A percentile compares a stretch with the other conserved stretches of the same genome.
phyloP scores from a whole-genome alignment of 225 moss, liverwort and hornwort species.

The Marchantia polymorpha region DNA sequence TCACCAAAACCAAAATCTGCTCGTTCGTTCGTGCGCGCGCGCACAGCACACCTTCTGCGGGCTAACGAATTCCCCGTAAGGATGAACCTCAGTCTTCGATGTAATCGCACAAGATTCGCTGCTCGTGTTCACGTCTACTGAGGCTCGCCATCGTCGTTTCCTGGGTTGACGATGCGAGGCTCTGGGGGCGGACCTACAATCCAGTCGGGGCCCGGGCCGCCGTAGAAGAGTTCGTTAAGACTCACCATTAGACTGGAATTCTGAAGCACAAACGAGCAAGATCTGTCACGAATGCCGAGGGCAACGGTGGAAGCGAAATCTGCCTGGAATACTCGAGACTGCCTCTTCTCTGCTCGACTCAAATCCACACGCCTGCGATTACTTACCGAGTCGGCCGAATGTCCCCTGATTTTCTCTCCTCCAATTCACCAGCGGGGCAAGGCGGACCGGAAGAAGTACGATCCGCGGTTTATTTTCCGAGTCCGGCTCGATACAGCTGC shows the following conservation, averaged over 20 bases:
- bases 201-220: slow-evolving; percentile 13
- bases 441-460: too few relatives aligned
- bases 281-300: not conserved
- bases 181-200: slow-evolving; percentile 5
- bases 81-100: too few relatives aligned
- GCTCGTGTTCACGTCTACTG: too few relatives aligned
- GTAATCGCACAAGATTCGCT: too few relatives aligned
- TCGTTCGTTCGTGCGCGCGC: too few relatives aligned
- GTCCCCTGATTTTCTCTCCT: not conserved
- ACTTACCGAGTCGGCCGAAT: not conserved
- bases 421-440: too few relatives aligned
- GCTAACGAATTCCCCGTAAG: too few relatives aligned
- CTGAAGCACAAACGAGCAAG: not conserved
- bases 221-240: slow-evolving; percentile 15
- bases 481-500: too few relatives aligned
- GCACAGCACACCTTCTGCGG: too few relatives aligned
- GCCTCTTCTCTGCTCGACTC: not conserved
- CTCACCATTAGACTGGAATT: slow-evolving; percentile 1
- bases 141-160: slow-evolving; percentile 8
- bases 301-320: not conserved
- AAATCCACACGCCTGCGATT: not conserved
- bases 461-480: too few relatives aligned
- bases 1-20: too few relatives aligned
- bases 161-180: slow-evolving; percentile 3
- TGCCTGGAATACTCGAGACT: not conserved